Evolutionary conservation across 805 yeast species (phyloP), one percentile per base, ranked within the genome.

Genomic region (Saccharomycopsis sp.): DNA sequence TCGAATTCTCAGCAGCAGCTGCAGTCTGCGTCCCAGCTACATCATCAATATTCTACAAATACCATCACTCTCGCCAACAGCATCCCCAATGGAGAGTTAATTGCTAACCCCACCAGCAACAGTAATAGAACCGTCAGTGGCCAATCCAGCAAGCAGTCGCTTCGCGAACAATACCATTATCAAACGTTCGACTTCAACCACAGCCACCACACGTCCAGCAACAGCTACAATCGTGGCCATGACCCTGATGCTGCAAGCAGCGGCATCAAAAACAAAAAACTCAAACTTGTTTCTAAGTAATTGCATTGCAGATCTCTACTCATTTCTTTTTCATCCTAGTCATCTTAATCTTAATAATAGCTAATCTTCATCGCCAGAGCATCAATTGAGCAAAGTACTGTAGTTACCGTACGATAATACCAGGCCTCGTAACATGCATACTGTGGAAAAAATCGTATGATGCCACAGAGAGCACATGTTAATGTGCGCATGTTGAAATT

Each of bases 1-100:
- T n/a, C 44, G n/a, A 37, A 12, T 37, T 37, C 44, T 37, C 44
- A 37, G 44, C 44, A 12, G n/a, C 44, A 37, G n/a, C 12, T 16
- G 16, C 48, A 44, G 23, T 18, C 50, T 44, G 12, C n/a, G n/a
- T n/a, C 14, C 50, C 20, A 20, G 34, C 24, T 50, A 52, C 29
- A 52, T 34, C 23, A 52, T 37, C 21, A 18, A 52, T 18, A 24
- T 16, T 24, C 46, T 37, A 52, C n/a, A 18, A 52, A 18, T 52
- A 16, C 24, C 37, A 52, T 52, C 3, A 23, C 23, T 24, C 20
- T 24, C 18, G 9, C 48, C 21, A 44, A 44, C 16, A 12, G 21
- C 4, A 44, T n/a, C 18, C 21, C 48, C 21, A 44, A 44, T 29
- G 37, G 37, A 29, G 37, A 29, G 9, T 12, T 12, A 5, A 29